Evolutionary conservation across 129 eudicot species (phyloP), one percentile per base, ranked within the genome.

Genomic region (Centella asiatica): DNA sequence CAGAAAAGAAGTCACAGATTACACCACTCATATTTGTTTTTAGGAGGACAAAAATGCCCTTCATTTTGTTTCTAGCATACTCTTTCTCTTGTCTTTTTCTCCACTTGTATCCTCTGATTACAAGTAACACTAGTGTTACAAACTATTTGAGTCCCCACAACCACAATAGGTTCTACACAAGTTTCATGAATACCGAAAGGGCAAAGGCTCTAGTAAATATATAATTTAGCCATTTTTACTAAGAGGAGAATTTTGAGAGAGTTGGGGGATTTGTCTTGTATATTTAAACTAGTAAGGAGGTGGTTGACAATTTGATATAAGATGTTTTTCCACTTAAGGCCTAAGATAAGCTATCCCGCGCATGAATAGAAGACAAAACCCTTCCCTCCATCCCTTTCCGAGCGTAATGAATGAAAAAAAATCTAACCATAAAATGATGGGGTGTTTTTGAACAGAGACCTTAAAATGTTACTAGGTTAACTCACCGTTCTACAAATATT

Each of bases 261-360:
- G 1, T 2, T 70, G 32, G 58, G 64, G 61, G 57, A 27, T 25
- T 45, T 45, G 73, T 76, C 80, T 80, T 77, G 46, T 31, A 29
- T 67, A 58, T 69, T 56, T 40, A 24, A 50, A 59, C 44, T 71
- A 69, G 66, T 53, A 36, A 60, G 50, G 67, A 67, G 42, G 34
- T 28, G 63, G 55, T 46, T 1, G 1, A 13, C 0, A 1, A 27
- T 19, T 37, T 49, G 69, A 71, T 44, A 55, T 64, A 42, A 74
- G 60, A n/a, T n/a, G 67, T 68, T 49, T 76, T 80, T 59, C 65
- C 71, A 62, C 67, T 67, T 55, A 80, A 76, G 78, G 83, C 68
- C 79, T 68, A 42, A 75, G 77, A 74, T 73, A 77, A 49, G 2
- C 33, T 56, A n/a, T n/a, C n/a, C n/a, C n/a, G 49, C 79, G 80